Base-by-base conservation (phyloP, 495 filamentous ascomycete genomes). In the Lasiosphaeria hispida region DNA sequence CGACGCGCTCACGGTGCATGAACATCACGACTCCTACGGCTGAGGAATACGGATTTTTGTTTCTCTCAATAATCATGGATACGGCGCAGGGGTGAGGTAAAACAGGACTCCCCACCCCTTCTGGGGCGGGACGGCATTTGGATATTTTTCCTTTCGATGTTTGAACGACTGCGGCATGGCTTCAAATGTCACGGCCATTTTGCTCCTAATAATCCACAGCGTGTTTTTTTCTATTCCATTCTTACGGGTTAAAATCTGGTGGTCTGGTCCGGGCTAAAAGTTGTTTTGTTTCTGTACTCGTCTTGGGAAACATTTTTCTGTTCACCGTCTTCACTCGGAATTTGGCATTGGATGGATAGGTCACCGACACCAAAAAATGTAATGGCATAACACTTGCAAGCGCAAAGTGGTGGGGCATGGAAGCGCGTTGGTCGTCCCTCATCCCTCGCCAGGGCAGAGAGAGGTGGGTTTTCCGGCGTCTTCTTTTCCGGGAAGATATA, bases 11-110 rank as follows among this genome's bases (percentile, higher is more conserved):
- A 36, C 35, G 36, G 42, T 44, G 30, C 36, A 64, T 48, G 53
- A 57, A 49, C 47, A 54, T 62, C 48, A 69, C 44, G 67, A 67
- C 47, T 61, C 59, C 47, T 43, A 61, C 44, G 63, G 54, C 48
- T 58, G 64, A 53, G 59, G 44, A 63, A 56, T 47, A 49, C 39
- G 59, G 43, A 55, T 65, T 59, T 45, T 67, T 52, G 56, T 66
- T 65, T 62, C 19, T 57, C 48, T 60, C 33, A 33, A 40, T 53
- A 13, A 52, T 52, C 39, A 45, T 41, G 40, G 56, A 17, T 45
- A 50, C 42, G 53, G 53, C 54, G 49, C 39, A 34, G 53, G 53
- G 51, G 55, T 39, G 63, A 63, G 59, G 66, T 35, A 54, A 58
- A 63, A 67, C 64, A 63, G 64, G 51, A 62, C 61, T 62, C 60